Evolutionary conservation across 169 alveolate genomes (phyloP).

Genomic region (Plasmodium billcollinsi): DNA sequence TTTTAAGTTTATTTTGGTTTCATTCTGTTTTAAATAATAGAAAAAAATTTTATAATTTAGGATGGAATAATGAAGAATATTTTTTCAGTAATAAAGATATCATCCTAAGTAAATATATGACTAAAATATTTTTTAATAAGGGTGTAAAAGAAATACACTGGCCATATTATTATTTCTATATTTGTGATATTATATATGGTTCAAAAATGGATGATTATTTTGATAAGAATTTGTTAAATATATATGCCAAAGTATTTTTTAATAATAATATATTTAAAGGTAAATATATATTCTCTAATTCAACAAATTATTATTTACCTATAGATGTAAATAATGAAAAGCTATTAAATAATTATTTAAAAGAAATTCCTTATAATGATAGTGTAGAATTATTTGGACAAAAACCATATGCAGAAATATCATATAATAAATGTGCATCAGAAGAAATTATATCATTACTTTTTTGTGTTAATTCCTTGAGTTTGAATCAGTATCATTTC

Average conservation of each 20-base stretch:
- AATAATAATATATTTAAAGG: slow-evolving; percentile 75
- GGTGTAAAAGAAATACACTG: slow-evolving; percentile 68
- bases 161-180: slow-evolving; percentile 74
- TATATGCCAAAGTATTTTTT: slow-evolving; percentile 75
- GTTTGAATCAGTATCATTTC: slow-evolving; percentile 50
- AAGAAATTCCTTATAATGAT: slow-evolving; percentile 76
- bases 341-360: slow-evolving; percentile 41
- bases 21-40: slow-evolving; percentile 91
- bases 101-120: slow-evolving; percentile 56
- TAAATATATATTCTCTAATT: slow-evolving; percentile 65
- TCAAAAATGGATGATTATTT: slow-evolving; percentile 61
- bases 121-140: slow-evolving; percentile 58
- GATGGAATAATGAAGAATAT: slow-evolving; percentile 92
- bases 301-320: slow-evolving; percentile 58
- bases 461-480: slow-evolving; percentile 38
- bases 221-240: slow-evolving; percentile 64
- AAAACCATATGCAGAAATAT: slow-evolving; percentile 61
- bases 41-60: slow-evolving; percentile 92
- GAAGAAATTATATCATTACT: slow-evolving; percentile 61
- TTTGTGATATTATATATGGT: slow-evolving; percentile 76
- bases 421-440: slow-evolving; percentile 42
- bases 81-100: slow-evolving; percentile 93
- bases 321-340: slow-evolving; percentile 58
- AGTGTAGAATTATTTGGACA: slow-evolving; percentile 72
- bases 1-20: slow-evolving; percentile 94